phyloP scores from a whole-genome alignment of 768 basidiomycete genomes.

The Boletus pseudo-olivaceus region DNA sequence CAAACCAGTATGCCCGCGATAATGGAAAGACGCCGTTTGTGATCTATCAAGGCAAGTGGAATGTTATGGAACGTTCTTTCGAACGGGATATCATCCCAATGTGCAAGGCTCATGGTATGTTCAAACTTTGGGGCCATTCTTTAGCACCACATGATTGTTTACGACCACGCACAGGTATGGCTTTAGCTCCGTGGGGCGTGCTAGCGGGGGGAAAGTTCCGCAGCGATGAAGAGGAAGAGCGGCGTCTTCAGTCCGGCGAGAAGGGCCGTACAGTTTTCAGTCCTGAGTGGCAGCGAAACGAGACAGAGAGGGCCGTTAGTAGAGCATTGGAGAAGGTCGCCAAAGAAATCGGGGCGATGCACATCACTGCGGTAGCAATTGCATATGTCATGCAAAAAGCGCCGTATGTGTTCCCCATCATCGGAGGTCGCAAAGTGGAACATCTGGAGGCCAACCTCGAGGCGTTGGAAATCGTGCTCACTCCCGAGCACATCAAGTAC shows the following conservation, averaged over 20 bases:
- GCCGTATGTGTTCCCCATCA: slow-evolving; percentile 42
- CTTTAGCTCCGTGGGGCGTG: slow-evolving; percentile 38
- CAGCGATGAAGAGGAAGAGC: slow-evolving; percentile 29
- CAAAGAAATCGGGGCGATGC: slow-evolving; percentile 35
- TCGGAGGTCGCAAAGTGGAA: slow-evolving; percentile 44
- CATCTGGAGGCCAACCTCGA: slow-evolving; percentile 41
- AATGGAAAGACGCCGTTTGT: slow-evolving; percentile 49
- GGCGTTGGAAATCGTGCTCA: slow-evolving; percentile 39
- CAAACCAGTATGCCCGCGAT: slow-evolving; percentile 48
- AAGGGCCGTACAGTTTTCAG: slow-evolving; percentile 33
- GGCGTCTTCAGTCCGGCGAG: slow-evolving; percentile 30
- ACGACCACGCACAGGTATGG: slow-evolving; percentile 5
- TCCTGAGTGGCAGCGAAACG: slow-evolving; percentile 33
- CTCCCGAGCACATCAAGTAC: slow-evolving; percentile 35
- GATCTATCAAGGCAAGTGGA: slow-evolving; percentile 50
- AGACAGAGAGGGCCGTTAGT: slow-evolving; percentile 32
- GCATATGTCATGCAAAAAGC: slow-evolving; percentile 45
- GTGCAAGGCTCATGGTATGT: slow-evolving; percentile 30
- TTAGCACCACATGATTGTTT: not conserved
- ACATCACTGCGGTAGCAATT: slow-evolving; percentile 38
- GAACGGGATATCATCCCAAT: slow-evolving; percentile 51
- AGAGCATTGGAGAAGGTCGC: slow-evolving; percentile 39
- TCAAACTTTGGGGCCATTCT: not conserved
- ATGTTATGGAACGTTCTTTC: slow-evolving; percentile 41
- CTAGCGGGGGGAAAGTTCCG: slow-evolving; percentile 28